Evolutionary conservation across 768 basidiomycete genomes (phyloP).

Genomic region (Termitomyces sp.): DNA sequence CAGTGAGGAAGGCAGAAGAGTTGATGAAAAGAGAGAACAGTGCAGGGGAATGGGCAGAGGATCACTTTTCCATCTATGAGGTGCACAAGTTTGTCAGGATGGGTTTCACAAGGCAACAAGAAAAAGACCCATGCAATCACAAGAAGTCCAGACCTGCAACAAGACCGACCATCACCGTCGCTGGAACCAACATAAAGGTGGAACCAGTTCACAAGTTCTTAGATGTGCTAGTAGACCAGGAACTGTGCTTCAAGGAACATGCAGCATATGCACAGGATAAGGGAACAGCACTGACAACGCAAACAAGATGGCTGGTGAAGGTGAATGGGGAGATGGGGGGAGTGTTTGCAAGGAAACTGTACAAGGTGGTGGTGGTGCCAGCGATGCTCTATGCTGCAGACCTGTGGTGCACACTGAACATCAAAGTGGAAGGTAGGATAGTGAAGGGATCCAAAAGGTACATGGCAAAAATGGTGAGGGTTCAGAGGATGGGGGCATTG

Average conservation of each 20-base stretch:
- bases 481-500: conserved; percentile 5
- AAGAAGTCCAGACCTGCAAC: too few species aligned
- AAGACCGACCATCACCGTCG: too few species aligned
- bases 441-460: not conserved
- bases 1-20: too few species aligned
- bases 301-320: too few species aligned
- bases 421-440: not conserved
- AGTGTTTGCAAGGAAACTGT: not conserved
- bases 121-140: too few species aligned
- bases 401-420: not conserved
- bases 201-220: not conserved
- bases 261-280: not conserved
- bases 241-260: not conserved
- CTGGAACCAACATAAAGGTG: too few species aligned
- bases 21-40: too few species aligned
- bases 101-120: too few species aligned
- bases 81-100: too few species aligned
- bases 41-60: too few species aligned
- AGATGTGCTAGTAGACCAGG: not conserved
- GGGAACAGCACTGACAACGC: not conserved
- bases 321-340: not conserved
- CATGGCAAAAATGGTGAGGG: not conserved
- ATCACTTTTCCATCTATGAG: too few species aligned
- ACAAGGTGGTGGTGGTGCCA: too few species aligned
- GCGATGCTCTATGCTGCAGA: not conserved